Conservation (phyloP, 2,329 filamentous ascomycete genomes). For the Helotiales sp. region DNA sequence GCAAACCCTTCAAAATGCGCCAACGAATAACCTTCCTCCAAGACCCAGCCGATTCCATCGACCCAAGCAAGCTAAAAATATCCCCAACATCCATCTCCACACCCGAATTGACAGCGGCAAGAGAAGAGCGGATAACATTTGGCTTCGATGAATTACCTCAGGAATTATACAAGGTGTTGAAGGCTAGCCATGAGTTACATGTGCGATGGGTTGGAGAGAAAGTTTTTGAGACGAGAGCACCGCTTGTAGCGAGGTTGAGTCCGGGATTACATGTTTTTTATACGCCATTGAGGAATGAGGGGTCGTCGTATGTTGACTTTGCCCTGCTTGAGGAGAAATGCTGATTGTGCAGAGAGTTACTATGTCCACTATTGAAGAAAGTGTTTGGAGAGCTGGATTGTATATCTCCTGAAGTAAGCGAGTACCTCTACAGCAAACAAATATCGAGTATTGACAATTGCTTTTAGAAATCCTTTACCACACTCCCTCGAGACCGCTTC, state of each 20-base stretch:
- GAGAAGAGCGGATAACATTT: conserved; percentile 81
- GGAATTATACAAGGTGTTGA: conserved; percentile 67
- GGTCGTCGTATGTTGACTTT: conserved; percentile 30
- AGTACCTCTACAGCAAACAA: not conserved
- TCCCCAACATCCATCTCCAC: conserved; percentile 59
- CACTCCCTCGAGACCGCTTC: conserved; percentile 63
- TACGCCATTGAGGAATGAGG: conserved; percentile 55
- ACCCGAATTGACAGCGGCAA: conserved; percentile 66
- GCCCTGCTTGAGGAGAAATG: conserved; percentile 6
- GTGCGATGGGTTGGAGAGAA: conserved; percentile 74
- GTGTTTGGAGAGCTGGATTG: conserved; percentile 65
- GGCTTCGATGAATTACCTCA: conserved; percentile 73
- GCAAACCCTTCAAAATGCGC: conserved; percentile 59
- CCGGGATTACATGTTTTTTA: conserved; percentile 84
- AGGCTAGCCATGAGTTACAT: conserved; percentile 72
- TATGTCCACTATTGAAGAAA: conserved; percentile 64
- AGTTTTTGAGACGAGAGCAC: conserved; percentile 64
- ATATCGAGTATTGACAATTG: conserved; percentile 17
- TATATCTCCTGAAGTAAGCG: conserved; percentile 51
- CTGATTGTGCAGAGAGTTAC: conserved; percentile 45
- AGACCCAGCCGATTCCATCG: conserved; percentile 64
- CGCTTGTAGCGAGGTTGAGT: conserved; percentile 75
- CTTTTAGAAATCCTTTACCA: conserved; percentile 63
- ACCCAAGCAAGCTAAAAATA: conserved; percentile 67
- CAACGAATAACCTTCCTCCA: conserved; percentile 82